Evolutionary conservation across 495 filamentous ascomycete genomes (phyloP).

Genomic region (Hypoxylon fragiforme): DNA sequence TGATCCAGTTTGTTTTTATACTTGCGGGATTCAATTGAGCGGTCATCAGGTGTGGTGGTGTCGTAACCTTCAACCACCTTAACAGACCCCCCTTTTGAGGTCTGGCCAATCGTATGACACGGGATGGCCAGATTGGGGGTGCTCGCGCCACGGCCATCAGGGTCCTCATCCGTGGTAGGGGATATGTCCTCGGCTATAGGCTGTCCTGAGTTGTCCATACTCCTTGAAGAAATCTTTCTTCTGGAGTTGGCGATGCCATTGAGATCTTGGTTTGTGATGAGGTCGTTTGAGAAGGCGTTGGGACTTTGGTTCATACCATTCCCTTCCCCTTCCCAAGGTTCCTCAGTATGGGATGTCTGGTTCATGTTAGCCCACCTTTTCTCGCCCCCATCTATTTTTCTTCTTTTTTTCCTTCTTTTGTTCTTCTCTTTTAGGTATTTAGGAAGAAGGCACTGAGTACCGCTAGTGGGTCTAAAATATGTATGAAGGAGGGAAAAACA

Average conservation of each 20-base stretch:
- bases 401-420: neutral
- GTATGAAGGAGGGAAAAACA: too few relatives aligned
- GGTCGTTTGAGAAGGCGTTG: slow-evolving; percentile 53
- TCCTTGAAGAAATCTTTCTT: slow-evolving; percentile 17
- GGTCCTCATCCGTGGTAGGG: slow-evolving; percentile 21
- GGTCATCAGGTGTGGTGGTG: slow-evolving; percentile 12
- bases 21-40: slow-evolving; percentile 16
- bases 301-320: slow-evolving; percentile 64
- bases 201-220: slow-evolving; percentile 35
- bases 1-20: slow-evolving; percentile 22
- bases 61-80: slow-evolving; percentile 6
- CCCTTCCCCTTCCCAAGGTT: slow-evolving; percentile 49
- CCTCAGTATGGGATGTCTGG: slow-evolving; percentile 57
- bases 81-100: neutral
- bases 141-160: slow-evolving; percentile 1
- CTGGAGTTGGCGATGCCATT: slow-evolving; percentile 60
- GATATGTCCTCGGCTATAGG: slow-evolving; percentile 17
- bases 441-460: too few relatives aligned
- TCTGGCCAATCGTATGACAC: slow-evolving; percentile 19
- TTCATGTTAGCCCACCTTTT: slow-evolving; percentile 55
- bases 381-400: neutral
- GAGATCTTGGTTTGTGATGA: slow-evolving; percentile 61
- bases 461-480: too few relatives aligned
- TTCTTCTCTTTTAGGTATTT: too few relatives aligned
- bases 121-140: slow-evolving; percentile 12